phyloP scores from a whole-genome alignment of 2,329 filamentous ascomycete species.

The Aureobasidium sp. region DNA sequence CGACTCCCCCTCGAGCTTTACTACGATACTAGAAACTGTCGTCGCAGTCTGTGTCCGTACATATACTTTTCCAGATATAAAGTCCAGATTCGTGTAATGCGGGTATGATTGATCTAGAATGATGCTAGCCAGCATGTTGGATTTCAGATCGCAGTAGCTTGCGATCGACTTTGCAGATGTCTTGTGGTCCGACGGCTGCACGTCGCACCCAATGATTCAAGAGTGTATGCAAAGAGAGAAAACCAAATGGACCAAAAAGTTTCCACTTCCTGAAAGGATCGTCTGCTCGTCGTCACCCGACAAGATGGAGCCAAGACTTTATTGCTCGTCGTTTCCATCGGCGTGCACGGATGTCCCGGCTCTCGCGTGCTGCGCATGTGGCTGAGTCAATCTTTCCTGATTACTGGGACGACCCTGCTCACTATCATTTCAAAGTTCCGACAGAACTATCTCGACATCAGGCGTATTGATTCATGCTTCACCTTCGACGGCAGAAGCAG shows the following conservation, averaged over 20 bases:
- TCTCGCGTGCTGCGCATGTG: neutral
- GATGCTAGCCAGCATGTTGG: constrained; percentile 25
- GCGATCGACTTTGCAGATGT: constrained; percentile 4
- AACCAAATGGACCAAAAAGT: neutral
- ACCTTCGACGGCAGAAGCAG: neutral
- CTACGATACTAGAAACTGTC: constrained; percentile 53
- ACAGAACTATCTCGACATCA: neutral
- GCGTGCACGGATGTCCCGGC: neutral
- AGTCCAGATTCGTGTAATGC: constrained; percentile 63
- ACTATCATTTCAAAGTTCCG: neutral
- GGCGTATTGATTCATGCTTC: neutral
- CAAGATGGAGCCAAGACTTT: constrained; percentile 3
- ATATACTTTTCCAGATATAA: constrained; percentile 53
- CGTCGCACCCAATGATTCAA: neutral
- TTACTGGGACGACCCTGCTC: neutral
- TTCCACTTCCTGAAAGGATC: neutral
- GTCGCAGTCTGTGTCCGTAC: constrained; percentile 38
- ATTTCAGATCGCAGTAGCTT: neutral
- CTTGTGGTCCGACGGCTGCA: neutral
- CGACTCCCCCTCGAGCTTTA: constrained; percentile 78
- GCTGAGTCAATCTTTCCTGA: neutral
- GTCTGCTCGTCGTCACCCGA: constrained; percentile 6
- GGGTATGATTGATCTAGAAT: constrained; percentile 28
- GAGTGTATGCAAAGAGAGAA: neutral
- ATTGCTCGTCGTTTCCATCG: constrained; percentile 3